Evolutionary conservation across 331 rosid genomes (phyloP).

Genomic region (Rosa hybrid): DNA sequence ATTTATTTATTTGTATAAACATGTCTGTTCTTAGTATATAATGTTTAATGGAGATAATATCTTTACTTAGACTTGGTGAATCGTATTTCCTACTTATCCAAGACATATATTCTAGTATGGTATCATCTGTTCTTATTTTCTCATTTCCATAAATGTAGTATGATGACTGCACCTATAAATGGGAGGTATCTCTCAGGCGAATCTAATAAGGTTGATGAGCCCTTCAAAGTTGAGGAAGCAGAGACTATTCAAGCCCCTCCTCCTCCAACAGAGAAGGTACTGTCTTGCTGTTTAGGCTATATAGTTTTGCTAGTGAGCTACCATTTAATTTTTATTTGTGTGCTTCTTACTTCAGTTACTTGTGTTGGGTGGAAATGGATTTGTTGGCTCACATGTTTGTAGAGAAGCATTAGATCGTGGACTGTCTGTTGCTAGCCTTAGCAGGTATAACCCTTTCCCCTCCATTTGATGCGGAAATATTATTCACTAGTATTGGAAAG

Average conservation of each 20-base stretch:
- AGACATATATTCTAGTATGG: neutral
- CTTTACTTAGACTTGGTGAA: constrained; percentile 4
- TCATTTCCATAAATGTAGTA: constrained; percentile 39
- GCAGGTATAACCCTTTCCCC: constrained; percentile 40
- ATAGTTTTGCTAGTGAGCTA: constrained; percentile 1
- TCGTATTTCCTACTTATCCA: constrained; percentile 3
- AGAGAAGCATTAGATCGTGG: constrained; percentile 76
- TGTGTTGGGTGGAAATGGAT: constrained; percentile 98
- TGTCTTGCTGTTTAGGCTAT: constrained; percentile 3
- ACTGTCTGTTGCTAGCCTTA: constrained; percentile 79
- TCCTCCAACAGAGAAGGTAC: constrained; percentile 86
- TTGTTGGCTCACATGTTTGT: constrained; percentile 91
- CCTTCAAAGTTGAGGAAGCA: constrained; percentile 83
- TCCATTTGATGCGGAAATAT: neutral
- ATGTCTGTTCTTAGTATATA: neutral
- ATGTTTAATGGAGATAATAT: constrained; percentile 4
- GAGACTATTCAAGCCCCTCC: constrained; percentile 83
- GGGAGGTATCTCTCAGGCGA: constrained; percentile 65
- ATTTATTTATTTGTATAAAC: neutral
- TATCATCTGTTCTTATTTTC: constrained; percentile 6
- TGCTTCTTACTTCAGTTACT: constrained; percentile 63
- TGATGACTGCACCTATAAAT: constrained; percentile 38
- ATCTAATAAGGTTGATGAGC: constrained; percentile 70
- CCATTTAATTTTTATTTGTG: constrained; percentile 21
- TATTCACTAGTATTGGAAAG: neutral